These are phyloP conservation scores for Mucor ambiguus DNA, from an alignment of 371 early-diverging fungal genomes.

Conservation along the genomic window DNA sequence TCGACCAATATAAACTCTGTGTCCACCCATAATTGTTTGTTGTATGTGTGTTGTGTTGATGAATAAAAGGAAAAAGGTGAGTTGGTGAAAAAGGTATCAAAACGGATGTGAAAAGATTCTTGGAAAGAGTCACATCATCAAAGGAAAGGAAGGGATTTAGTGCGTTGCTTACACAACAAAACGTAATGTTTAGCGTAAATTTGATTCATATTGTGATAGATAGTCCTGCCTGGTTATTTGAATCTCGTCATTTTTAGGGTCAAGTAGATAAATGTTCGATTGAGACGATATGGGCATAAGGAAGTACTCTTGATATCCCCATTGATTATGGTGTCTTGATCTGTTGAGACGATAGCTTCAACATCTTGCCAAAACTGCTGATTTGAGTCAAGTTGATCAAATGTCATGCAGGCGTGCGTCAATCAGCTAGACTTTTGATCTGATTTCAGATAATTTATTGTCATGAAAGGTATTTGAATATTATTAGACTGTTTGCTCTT, in stretches of 20 bases:
- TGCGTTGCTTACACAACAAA: neutral
- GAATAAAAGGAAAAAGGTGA: constrained; percentile 8
- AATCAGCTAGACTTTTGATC: too few species aligned
- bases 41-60: neutral
- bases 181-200: neutral
- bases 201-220: neutral
- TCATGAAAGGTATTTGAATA: too few species aligned
- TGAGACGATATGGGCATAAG: neutral
- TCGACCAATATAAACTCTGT: constrained; percentile 69
- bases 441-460: too few species aligned
- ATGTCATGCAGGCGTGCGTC: too few species aligned
- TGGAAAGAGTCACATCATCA: constrained; percentile 14
- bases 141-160: neutral
- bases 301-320: neutral
- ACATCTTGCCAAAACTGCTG: too few species aligned
- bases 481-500: too few species aligned
- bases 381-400: too few species aligned
- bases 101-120: constrained; percentile 7
- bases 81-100: constrained; percentile 10
- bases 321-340: too few species aligned
- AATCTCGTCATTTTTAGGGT: neutral
- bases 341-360: too few species aligned
- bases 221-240: neutral
- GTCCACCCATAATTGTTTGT: constrained; percentile 37
- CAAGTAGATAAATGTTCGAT: neutral